Base-by-base conservation (phyloP, 495 filamentous ascomycete species). In the Antarctomyces pellizariae region DNA sequence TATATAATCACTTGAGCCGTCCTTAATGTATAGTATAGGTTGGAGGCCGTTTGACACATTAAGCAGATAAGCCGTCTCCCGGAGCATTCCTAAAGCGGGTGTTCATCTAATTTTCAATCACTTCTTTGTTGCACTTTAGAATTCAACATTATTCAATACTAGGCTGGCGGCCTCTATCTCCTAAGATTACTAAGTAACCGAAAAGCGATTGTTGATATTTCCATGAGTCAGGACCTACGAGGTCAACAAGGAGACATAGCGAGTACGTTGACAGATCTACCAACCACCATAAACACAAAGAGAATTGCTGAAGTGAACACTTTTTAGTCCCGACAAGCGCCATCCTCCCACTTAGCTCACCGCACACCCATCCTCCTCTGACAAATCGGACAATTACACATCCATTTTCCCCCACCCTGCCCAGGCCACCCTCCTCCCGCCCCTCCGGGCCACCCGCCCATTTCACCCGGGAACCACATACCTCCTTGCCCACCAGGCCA, bases 391-490 rank as follows among this genome's bases (percentile, higher is more conserved):
- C 65, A 64, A 64, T 73, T 65, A 73, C 65, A 70, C 59, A 55
- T 64, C 66, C 62, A 45, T 62, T 62, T 57, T 59, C 57, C 59
- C 66, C 63, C 64, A 64, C 63, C 59, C 63, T 52, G 51, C 45
- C 52, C 51, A 52, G 47, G 52, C 59, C 64, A 58, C 64, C 64
- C n/a, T n/a, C n/a, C n/a, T n/a, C n/a, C n/a, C n/a, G n/a, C n/a
- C n/a, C n/a, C n/a, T n/a, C n/a, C n/a, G n/a, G n/a, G n/a, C n/a
- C n/a, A n/a, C n/a, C n/a, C n/a, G n/a, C n/a, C n/a, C n/a, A n/a
- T n/a, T n/a, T n/a, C n/a, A n/a, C n/a, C n/a, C n/a, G n/a, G n/a
- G n/a, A n/a, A n/a, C n/a, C n/a, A n/a, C n/a, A n/a, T n/a, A n/a
- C n/a, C n/a, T n/a, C n/a, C n/a, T n/a, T n/a, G n/a, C n/a, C n/a